phyloP scores from a whole-genome alignment of 176 grass and related monocot genomes.

The Avena eriantha region DNA sequence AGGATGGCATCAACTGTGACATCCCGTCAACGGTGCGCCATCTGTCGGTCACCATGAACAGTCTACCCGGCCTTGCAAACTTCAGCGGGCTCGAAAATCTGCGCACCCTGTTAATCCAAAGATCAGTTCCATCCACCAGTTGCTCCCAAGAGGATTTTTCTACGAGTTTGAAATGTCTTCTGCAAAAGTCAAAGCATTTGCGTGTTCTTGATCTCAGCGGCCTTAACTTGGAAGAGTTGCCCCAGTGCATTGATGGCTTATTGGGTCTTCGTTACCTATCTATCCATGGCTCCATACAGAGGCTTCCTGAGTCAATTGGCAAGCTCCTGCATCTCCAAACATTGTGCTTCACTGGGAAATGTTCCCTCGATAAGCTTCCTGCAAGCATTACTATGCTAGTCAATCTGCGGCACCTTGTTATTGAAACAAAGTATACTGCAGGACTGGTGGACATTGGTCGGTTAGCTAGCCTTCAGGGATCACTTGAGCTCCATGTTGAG shows the following conservation, averaged over 20 bases:
- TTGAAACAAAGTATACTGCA: background rate
- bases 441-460: background rate
- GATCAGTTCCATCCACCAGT: background rate
- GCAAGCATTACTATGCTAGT: background rate
- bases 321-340: slow-evolving; percentile 37
- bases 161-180: background rate
- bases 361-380: slow-evolving; percentile 2
- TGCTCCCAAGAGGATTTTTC: background rate
- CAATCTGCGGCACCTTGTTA: background rate
- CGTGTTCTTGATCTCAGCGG: slow-evolving; percentile 27
- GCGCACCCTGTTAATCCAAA: background rate
- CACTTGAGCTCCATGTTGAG: slow-evolving; percentile 22
- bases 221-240: background rate
- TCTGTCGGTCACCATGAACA: background rate
- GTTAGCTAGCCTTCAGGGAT: background rate
- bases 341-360: background rate
- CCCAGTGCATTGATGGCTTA: slow-evolving; percentile 2
- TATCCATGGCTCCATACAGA: slow-evolving; percentile 11
- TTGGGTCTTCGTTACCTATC: slow-evolving; percentile 37
- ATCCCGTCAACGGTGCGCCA: slow-evolving; percentile 23
- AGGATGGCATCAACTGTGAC: background rate
- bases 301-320: slow-evolving; percentile 3
- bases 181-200: slow-evolving; percentile 7
- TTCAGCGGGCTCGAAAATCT: background rate
- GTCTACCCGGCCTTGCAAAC: background rate